A percentile compares a stretch with the other conserved stretches of the same genome.
These are phyloP conservation scores for Stramenopiles sp. DNA, from an alignment of 352 stramenopile genomes.

Conservation along the genomic window DNA sequence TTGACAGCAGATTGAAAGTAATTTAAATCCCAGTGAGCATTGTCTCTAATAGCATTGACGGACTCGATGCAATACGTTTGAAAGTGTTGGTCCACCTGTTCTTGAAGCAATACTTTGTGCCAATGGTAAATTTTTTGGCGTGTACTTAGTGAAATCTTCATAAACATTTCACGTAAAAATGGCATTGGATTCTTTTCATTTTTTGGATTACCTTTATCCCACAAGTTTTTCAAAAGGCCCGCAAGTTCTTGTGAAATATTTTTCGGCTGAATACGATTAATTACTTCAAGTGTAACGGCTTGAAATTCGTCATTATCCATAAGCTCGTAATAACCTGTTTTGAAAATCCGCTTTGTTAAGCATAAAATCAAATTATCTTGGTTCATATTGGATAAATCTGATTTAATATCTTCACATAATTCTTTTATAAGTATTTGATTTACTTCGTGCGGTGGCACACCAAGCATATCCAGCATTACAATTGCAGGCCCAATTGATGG, in stretches of 20 bases:
- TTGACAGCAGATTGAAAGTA: not conserved
- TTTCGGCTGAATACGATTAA: not conserved
- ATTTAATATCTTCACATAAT: not conserved
- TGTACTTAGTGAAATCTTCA: not conserved
- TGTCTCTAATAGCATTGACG: not conserved
- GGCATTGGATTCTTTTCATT: no score
- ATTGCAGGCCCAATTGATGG: not conserved
- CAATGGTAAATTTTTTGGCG: not conserved
- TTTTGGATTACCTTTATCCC: not conserved
- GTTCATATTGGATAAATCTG: not conserved
- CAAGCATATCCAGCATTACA: not conserved
- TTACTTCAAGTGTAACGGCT: not conserved
- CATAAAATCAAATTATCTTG: not conserved
- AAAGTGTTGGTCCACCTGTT: not conserved
- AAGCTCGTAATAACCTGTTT: not conserved
- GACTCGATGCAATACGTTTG: not conserved
- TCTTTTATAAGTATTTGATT: not conserved
- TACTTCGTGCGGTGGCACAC: not conserved
- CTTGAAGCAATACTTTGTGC: not conserved
- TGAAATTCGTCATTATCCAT: not conserved
- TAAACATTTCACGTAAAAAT: not conserved
- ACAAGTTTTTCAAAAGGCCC: not conserved
- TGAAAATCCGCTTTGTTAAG: not conserved
- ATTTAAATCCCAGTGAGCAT: not conserved
- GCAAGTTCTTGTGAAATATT: not conserved